A percentile compares a stretch with the other conserved stretches of the same genome.
Evolutionary conservation across 2,329 filamentous ascomycete species (phyloP).

Genomic region (Volutella citrinella): DNA sequence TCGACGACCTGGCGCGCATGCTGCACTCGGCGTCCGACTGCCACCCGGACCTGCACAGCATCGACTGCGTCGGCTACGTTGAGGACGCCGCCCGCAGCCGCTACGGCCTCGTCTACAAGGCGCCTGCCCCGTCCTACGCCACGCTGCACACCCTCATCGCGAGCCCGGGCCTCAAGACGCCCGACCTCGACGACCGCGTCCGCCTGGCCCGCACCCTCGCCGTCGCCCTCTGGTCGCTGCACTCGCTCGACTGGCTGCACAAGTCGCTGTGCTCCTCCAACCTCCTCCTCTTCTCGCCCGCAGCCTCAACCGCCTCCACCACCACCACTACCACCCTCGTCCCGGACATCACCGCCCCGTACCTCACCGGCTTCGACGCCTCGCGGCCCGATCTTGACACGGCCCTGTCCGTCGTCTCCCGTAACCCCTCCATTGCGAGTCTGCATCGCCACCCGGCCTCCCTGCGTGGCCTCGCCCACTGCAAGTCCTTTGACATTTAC

Average conservation of each 20-base stretch:
- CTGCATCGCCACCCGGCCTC: conserved; percentile 47
- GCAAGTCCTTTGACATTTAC: conserved; percentile 52
- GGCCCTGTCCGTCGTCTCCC: conserved; percentile 44
- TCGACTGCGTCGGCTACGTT: conserved; percentile 46
- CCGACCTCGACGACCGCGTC: conserved; percentile 43
- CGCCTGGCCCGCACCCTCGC: conserved; percentile 40
- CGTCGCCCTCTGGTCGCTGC: conserved; percentile 46
- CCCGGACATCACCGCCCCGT: conserved; percentile 41
- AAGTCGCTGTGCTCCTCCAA: conserved; percentile 54
- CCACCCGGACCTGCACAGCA: conserved; percentile 45
- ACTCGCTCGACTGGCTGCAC: conserved; percentile 54
- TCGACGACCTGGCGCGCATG: conserved; percentile 46
- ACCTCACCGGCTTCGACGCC: conserved; percentile 54
- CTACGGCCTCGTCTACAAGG: conserved; percentile 43
- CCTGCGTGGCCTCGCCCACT: conserved; percentile 38
- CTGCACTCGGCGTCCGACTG: conserved; percentile 42
- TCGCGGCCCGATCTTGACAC: conserved; percentile 49
- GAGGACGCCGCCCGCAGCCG: conserved; percentile 37
- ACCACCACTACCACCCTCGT: conserved; percentile 34
- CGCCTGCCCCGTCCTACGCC: conserved; percentile 33
- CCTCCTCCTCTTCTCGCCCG: conserved; percentile 51
- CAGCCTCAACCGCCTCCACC: conserved; percentile 27
- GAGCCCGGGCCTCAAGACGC: conserved; percentile 38
- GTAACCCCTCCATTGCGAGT: conserved; percentile 40
- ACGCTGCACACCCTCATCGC: conserved; percentile 39